Evolutionary conservation across 495 filamentous ascomycete genomes (phyloP).

Genomic region (Xylaria cubensis): DNA sequence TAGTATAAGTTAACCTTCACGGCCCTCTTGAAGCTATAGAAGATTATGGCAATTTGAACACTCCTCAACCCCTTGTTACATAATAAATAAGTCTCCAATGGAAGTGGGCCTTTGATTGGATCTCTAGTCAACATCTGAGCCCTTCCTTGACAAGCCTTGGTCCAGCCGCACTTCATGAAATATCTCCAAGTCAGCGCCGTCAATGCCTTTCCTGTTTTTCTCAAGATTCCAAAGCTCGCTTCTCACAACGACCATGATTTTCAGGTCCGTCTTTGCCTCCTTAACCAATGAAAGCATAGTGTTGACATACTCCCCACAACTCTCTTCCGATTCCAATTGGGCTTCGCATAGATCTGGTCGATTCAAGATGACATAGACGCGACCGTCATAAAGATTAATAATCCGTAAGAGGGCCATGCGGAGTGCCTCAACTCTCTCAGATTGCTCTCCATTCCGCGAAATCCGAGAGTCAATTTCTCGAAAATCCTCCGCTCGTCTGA

Average conservation of each 20-base stretch:
- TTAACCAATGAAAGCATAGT: conserved; percentile 17
- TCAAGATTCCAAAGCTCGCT: conserved; percentile 18
- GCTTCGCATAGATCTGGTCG: conserved; percentile 8
- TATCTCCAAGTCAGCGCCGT: neutral
- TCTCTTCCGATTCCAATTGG: neutral
- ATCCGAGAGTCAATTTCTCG: conserved; percentile 12
- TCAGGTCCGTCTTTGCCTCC: conserved; percentile 12
- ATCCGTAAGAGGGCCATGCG: neutral
- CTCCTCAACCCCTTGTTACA: too few relatives aligned
- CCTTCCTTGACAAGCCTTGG: neutral
- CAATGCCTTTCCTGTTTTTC: neutral
- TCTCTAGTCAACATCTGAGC: too few relatives aligned
- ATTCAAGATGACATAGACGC: conserved; percentile 10
- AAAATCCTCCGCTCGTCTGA: neutral
- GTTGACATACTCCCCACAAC: conserved; percentile 5
- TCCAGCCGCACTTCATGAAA: conserved; percentile 9
- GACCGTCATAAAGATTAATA: neutral
- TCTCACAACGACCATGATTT: neutral
- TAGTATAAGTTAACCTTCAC: too few relatives aligned
- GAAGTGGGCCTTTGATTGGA: too few relatives aligned
- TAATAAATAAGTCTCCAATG: too few relatives aligned
- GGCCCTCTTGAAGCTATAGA: too few relatives aligned
- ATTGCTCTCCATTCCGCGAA: neutral
- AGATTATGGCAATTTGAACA: too few relatives aligned
- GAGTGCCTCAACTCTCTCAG: neutral